phyloP scores from a whole-genome alignment of 352 stramenopile species.

The Phytophthora aleatoria region DNA sequence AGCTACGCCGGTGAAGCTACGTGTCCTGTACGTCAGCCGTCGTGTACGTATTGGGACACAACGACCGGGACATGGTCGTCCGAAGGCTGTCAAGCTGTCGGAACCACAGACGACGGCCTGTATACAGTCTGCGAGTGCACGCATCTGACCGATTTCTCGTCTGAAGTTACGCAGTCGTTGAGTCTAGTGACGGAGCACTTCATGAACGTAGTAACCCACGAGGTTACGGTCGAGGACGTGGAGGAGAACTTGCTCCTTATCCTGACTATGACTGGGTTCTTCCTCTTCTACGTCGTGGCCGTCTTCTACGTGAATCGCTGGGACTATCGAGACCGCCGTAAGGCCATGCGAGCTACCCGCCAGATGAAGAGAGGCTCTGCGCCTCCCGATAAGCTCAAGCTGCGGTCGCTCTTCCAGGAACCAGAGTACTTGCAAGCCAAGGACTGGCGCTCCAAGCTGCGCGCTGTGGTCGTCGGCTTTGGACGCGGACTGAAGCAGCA shows the following conservation, averaged over 20 bases:
- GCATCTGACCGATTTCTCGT: conserved; percentile 78
- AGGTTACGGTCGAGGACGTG: conserved; percentile 61
- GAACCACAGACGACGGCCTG: conserved; percentile 59
- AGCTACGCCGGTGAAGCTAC: conserved; percentile 53
- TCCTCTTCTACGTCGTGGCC: conserved; percentile 52
- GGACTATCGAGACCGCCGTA: conserved; percentile 54
- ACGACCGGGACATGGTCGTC: conserved; percentile 55
- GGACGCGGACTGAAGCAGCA: conserved; percentile 59
- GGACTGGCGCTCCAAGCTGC: conserved; percentile 47
- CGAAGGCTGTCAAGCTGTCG: conserved; percentile 53
- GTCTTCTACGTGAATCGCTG: conserved; percentile 71
- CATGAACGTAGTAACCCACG: conserved; percentile 55
- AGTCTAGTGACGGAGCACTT: conserved; percentile 65
- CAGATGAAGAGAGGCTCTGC: conserved; percentile 32
- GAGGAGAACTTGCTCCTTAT: conserved; percentile 63
- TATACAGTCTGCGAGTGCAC: conserved; percentile 80
- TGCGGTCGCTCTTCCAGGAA: conserved; percentile 63
- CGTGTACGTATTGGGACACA: conserved; percentile 67
- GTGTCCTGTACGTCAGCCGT: conserved; percentile 52
- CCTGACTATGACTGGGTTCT: conserved; percentile 54
- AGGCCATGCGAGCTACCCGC: conserved; percentile 42
- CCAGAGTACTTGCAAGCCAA: conserved; percentile 63
- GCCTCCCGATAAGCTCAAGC: conserved; percentile 54
- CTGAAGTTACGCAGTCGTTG: conserved; percentile 63
- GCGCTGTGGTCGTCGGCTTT: conserved; percentile 46